phyloP scores from a whole-genome alignment of 73 alveolate species.

The Blepharisma japonicum region DNA sequence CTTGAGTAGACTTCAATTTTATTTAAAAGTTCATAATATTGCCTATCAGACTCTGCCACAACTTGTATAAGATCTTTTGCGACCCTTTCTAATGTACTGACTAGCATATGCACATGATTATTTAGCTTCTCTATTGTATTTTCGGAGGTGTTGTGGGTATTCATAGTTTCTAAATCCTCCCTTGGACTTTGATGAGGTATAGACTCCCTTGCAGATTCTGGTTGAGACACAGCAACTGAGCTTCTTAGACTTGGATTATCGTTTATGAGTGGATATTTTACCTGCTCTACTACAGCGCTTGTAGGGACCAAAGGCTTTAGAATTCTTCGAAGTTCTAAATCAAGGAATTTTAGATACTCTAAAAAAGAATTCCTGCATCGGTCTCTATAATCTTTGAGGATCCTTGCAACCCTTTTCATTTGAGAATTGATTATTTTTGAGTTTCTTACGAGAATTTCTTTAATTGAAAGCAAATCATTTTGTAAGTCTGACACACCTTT shows the following conservation, averaged over 20 bases:
- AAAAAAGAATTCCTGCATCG: constrained; percentile 1
- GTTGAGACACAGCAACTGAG: not conserved
- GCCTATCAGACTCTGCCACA: constrained; percentile 2
- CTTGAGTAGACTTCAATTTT: constrained; percentile 6
- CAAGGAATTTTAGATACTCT: constrained; percentile 17
- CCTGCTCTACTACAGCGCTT: constrained; percentile 5
- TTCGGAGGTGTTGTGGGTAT: not conserved
- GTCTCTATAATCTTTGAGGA: constrained; percentile 1
- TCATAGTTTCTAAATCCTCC: no score
- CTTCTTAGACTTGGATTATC: not conserved
- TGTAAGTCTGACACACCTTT: no score
- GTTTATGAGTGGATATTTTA: not conserved
- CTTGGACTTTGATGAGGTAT: no score
- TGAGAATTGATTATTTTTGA: no score
- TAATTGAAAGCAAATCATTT: no score
- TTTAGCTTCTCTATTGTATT: constrained; percentile 10
- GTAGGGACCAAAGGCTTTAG: constrained; percentile 23
- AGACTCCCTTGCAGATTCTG: not conserved
- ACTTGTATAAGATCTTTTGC: constrained; percentile 28
- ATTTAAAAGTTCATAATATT: constrained; percentile 15
- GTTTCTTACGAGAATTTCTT: no score
- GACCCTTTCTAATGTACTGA: not conserved
- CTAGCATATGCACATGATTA: constrained; percentile 18
- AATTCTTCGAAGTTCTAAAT: not conserved
- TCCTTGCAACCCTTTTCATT: not conserved